Evolutionary conservation across 169 alveolate genomes (phyloP).

Genomic region (Plasmodium malariae): DNA sequence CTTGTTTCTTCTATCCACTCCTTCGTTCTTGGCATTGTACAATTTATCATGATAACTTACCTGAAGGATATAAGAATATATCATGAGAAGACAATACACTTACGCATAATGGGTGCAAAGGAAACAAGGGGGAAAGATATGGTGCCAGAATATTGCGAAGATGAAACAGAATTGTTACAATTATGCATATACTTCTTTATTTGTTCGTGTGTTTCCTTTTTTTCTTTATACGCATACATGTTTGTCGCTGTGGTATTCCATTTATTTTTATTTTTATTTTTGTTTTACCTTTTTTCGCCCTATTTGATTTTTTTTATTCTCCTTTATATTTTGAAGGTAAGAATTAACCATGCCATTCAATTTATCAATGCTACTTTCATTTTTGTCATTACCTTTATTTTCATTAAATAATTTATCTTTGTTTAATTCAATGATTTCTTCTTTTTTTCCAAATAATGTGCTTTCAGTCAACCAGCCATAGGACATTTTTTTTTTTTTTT

Average conservation of each 20-base stretch:
- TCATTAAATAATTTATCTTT: slow-evolving; percentile 55
- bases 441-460: slow-evolving; percentile 59
- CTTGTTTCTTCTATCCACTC: slow-evolving; percentile 58
- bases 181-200: no score
- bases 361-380: slow-evolving; percentile 72
- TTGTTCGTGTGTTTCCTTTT: no score
- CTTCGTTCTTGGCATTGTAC: slow-evolving; percentile 62
- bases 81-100: not conserved
- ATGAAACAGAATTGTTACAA: no score
- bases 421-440: slow-evolving; percentile 55
- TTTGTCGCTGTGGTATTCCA: no score
- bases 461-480: slow-evolving; percentile 77
- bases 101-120: not conserved
- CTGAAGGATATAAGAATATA: not conserved
- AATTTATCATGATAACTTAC: slow-evolving; percentile 55
- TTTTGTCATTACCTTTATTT: slow-evolving; percentile 53
- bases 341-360: slow-evolving; percentile 61
- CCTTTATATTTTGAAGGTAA: slow-evolving; percentile 66
- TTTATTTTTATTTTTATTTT: not conserved
- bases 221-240: not conserved
- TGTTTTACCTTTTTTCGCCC: slow-evolving; percentile 63
- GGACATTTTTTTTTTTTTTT: slow-evolving; percentile 49
- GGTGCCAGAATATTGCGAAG: no score
- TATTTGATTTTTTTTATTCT: slow-evolving; percentile 45
- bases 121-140: not conserved